These are phyloP conservation scores for Paecilomyces fulvus DNA, from an alignment of 2,329 filamentous ascomycete genomes.

Conservation along the genomic window DNA sequence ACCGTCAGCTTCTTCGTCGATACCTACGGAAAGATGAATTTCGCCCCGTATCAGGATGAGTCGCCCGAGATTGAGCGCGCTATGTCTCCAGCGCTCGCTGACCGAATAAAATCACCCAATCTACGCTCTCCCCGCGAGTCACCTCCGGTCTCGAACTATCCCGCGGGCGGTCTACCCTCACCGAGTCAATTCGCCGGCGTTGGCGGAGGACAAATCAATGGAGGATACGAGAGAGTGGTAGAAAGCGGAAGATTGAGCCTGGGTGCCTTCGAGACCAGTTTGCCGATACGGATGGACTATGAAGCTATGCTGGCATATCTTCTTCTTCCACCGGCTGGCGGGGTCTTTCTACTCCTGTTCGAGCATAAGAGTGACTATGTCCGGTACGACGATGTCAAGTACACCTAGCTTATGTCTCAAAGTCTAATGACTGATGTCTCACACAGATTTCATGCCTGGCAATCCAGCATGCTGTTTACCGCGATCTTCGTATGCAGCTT, in stretches of 20 bases:
- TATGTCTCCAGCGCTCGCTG: conserved; percentile 59
- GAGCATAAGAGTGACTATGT: conserved; percentile 98
- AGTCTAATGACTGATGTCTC: conserved; percentile 3
- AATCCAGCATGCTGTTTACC: conserved; percentile 76
- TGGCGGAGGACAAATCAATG: conserved; percentile 27
- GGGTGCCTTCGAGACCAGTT: conserved; percentile 73
- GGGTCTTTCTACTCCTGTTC: conserved; percentile 71
- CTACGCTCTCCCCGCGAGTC: conserved; percentile 45
- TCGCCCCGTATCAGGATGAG: conserved; percentile 92
- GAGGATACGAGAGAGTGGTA: conserved; percentile 29
- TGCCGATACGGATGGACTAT: conserved; percentile 78
- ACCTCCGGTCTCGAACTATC: conserved; percentile 37
- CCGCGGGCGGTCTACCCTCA: conserved; percentile 32
- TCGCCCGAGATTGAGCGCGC: conserved; percentile 76
- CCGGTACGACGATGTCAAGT: conserved; percentile 46
- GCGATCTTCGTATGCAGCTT: conserved; percentile 45
- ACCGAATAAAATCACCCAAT: conserved; percentile 43
- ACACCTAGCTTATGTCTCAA: background rate
- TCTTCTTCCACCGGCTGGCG: conserved; percentile 73
- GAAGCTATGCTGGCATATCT: conserved; percentile 89
- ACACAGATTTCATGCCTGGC: conserved; percentile 88
- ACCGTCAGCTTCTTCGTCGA: conserved; percentile 4
- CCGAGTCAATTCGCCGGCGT: conserved; percentile 31
- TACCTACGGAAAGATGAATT: conserved; percentile 57
- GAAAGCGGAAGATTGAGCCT: conserved; percentile 57